Evolutionary conservation across 2,329 filamentous ascomycete genomes (phyloP), one percentile per base, ranked within the genome.

Genomic region (Cryphonectria carpinicola): DNA sequence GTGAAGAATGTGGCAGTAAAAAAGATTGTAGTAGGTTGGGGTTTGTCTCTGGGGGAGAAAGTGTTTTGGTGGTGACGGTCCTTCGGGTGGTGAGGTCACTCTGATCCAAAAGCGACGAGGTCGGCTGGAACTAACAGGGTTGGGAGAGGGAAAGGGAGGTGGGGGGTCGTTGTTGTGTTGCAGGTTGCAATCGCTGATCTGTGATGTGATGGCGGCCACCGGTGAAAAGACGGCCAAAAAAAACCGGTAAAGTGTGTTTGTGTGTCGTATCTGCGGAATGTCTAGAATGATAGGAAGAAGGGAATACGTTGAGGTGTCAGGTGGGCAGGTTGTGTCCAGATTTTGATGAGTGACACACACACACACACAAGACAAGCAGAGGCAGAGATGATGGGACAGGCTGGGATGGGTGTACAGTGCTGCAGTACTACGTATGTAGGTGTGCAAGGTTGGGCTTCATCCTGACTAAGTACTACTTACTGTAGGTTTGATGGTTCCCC

Each of bases 61-160:
- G 58, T 35, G 28, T 32, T 62, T 35, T 64, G 63, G 41, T 49
- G 39, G 63, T 32, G 41, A 22, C 41, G 39, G 25, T 35, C 11
- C 13, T 25, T 46, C 39, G 63, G 39, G 63, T 65, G 37, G 61
- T 64, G 61, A 64, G 61, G 61, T 64, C 61, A 64, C 61, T 64
- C 37, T 43, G n/a, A 43, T 43, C 14, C 63, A 35, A 4, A 22
- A 32, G n/a, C 43, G 43, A 19, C 43, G 41, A 32, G 25, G 19
- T 35, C 41, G 63, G 63, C 63, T 65, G 41, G 41, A 52, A n/a
- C 63, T 65, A 52, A 49, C 63, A 52, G 43, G 63, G 63, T 65
- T 65, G 63, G 63, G 17, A 28, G n/a, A 25, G 25, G n/a, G 5
- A 49, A 19, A 8, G 41, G n/a, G 28, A 25, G 11, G 41, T 49